Conservation (phyloP, 768 basidiomycete species). For the Boletus fagicola region DNA sequence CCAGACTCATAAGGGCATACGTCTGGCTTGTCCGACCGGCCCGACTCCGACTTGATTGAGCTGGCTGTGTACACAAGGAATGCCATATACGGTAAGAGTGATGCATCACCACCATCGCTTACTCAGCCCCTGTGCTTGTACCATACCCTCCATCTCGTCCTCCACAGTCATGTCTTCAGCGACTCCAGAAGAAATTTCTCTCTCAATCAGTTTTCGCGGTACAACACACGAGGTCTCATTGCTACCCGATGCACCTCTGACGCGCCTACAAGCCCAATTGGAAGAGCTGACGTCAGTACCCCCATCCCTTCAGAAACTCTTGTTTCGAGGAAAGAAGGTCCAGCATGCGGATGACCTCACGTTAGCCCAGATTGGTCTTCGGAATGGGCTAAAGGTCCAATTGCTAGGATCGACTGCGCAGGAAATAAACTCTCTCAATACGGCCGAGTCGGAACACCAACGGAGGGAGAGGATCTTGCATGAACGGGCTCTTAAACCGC, state of each 20-base stretch:
- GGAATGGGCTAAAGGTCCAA: constrained; percentile 63
- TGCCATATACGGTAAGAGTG: not conserved
- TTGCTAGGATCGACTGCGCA: constrained; percentile 64
- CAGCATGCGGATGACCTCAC: constrained; percentile 32
- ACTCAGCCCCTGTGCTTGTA: constrained; percentile 13
- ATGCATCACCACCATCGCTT: constrained; percentile 6
- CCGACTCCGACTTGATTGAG: no score
- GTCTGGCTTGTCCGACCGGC: no score
- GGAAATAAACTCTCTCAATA: constrained; percentile 55
- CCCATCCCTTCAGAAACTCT: constrained; percentile 62
- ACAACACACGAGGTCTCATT: constrained; percentile 46
- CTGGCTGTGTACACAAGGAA: not conserved
- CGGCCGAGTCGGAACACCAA: constrained; percentile 56
- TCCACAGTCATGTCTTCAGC: constrained; percentile 12
- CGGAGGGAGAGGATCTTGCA: constrained; percentile 56
- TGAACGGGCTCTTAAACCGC: constrained; percentile 56
- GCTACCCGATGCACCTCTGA: constrained; percentile 50
- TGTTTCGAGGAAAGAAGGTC: constrained; percentile 66
- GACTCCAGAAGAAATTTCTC: constrained; percentile 8
- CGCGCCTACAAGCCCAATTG: constrained; percentile 47
- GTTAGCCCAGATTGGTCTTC: constrained; percentile 52
- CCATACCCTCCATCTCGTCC: not conserved
- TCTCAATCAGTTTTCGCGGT: constrained; percentile 48
- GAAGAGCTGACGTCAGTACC: constrained; percentile 69
- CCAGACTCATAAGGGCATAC: no score